Conservation (phyloP, 305 asterid genomes). For the Withania somnifera region DNA sequence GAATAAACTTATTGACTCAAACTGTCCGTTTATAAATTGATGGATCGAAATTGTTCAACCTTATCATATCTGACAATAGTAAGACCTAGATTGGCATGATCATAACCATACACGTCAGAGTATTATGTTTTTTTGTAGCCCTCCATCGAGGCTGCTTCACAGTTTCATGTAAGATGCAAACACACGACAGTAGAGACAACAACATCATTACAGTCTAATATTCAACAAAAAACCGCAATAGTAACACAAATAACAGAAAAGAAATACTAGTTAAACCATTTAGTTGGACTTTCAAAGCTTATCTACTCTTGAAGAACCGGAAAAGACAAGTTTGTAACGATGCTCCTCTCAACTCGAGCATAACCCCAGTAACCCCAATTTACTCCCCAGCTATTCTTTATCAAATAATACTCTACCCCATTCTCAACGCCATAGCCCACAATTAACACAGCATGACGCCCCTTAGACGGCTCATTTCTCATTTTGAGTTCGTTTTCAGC, state of each 20-base stretch:
- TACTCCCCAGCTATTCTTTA: neutral
- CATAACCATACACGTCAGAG: too few species aligned
- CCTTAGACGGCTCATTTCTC: neutral
- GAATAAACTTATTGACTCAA: too few species aligned
- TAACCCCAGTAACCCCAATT: neutral
- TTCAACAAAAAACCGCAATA: neutral
- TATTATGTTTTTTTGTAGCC: too few species aligned
- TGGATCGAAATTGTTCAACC: too few species aligned
- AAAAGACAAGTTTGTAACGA: neutral
- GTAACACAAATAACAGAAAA: neutral
- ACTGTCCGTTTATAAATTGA: too few species aligned
- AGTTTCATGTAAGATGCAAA: too few species aligned
- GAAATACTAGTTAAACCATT: too few species aligned
- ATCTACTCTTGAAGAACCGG: neutral
- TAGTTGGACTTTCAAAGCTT: too few species aligned
- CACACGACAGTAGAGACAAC: too few species aligned
- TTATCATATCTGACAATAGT: too few species aligned
- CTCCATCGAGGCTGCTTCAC: too few species aligned
- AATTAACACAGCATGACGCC: neutral
- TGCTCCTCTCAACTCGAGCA: neutral
- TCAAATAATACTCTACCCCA: fast-evolving
- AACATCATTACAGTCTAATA: neutral
- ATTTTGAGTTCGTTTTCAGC: neutral
- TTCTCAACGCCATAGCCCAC: neutral
- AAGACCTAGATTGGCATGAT: too few species aligned